A percentile compares a stretch with the other conserved stretches of the same genome.
These are phyloP conservation scores for Gynostemma pentaphyllum DNA, from an alignment of 306 rosid species.

Conservation along the genomic window DNA sequence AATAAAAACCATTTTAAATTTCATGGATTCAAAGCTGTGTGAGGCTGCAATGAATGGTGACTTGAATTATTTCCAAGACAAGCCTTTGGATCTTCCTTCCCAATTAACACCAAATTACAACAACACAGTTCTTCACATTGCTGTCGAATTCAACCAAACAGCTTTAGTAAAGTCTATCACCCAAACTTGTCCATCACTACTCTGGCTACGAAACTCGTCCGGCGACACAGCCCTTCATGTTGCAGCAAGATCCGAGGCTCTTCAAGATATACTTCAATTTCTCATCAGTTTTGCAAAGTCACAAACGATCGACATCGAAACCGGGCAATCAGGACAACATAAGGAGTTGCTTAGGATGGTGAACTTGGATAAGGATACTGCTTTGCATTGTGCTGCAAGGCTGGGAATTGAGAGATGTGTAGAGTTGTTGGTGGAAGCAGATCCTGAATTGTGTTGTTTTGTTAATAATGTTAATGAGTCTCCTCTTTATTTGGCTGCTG, in stretches of 20 bases:
- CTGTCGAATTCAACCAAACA: background rate
- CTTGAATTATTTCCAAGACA: no score
- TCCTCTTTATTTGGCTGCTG: background rate
- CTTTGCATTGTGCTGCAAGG: background rate
- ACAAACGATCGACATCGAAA: background rate
- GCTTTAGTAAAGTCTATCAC: background rate
- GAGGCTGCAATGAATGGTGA: background rate
- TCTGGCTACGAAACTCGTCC: background rate
- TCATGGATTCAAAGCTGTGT: background rate
- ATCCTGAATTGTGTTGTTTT: background rate
- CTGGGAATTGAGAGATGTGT: background rate
- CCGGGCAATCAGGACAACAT: no score
- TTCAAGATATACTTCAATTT: background rate
- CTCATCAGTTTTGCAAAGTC: background rate
- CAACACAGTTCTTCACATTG: background rate
- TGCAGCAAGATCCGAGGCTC: background rate
- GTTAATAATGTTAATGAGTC: background rate
- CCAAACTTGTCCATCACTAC: no score
- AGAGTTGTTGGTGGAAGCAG: background rate
- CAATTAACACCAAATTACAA: background rate
- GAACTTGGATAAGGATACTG: background rate
- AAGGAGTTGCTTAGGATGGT: no score
- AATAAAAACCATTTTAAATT: no score
- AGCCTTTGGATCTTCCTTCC: background rate
- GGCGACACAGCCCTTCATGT: background rate